Base-by-base conservation (phyloP, 148 eudicot genomes). In the Talinum fruticosum region DNA sequence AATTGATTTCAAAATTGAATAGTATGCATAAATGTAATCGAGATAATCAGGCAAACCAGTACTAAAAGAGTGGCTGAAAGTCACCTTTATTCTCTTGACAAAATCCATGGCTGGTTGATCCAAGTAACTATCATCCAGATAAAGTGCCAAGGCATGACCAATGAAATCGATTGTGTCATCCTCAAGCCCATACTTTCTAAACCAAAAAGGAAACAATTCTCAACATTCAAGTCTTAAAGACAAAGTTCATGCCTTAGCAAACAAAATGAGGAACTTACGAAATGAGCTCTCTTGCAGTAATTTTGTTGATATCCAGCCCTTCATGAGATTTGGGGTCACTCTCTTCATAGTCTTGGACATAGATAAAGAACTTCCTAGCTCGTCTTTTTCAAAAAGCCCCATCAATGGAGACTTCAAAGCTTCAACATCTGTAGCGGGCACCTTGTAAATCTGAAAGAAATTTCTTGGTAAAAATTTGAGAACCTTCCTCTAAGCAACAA, bases 361-460 rank as follows among this genome's bases (percentile, higher is more conserved):
- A 92, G 34, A 93, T 83, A 66, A 93, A 93, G 86, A 92, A 90
- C 83, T 90, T 92, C 38, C 94, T 75, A 76, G 94, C 94, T 44
- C 93, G 87, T 23, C 97, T 84, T 82, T 92, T 62, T 92, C 97
- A 76, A 92, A 87, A 0, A 93, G 79, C 26, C 97, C 97, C 93
- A 93, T 89, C 73, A 93, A 76, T 23, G 97, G 83, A 59, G 97
- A 93, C 71, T 86, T 90, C 59, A 93, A 78, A 34, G 97, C 97
- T 72, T 93, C 97, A 74, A 90, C 95, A 82, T 93, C 95, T 49
- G 87, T 93, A 80, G 97, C 94, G 24, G 97, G 97, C 72, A 93
- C 97, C 79, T 93, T 90, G 85, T 93, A 86, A 59, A 93, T 90
- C 97, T 92, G 86, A 21, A 72, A 61, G 4, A 69, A 24, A 73